These are phyloP conservation scores for Hygrophoropsis aurantiaca DNA, from an alignment of 768 basidiomycete species.

Conservation along the genomic window DNA sequence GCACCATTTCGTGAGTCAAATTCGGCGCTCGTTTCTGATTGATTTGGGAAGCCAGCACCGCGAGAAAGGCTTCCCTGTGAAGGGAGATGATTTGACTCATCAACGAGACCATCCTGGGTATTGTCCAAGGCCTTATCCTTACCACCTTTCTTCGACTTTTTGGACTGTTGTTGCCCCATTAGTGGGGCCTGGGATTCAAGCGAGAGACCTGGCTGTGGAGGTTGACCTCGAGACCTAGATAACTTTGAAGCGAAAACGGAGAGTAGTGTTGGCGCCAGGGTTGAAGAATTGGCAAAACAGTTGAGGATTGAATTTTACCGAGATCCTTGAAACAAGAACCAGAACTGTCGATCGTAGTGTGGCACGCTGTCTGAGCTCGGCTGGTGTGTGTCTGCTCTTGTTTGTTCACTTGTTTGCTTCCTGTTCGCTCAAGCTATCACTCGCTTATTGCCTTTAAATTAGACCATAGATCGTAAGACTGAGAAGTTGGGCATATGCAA, in stretches of 20 bases:
- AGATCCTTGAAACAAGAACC: slow-evolving; percentile 24
- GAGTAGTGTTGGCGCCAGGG: slow-evolving; percentile 82
- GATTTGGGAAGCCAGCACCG: slow-evolving; percentile 38
- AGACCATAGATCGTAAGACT: background rate
- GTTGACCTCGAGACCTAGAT: slow-evolving; percentile 70
- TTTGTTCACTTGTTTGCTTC: slow-evolving; percentile 34
- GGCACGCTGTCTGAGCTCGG: slow-evolving; percentile 5
- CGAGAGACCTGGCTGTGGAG: slow-evolving; percentile 57
- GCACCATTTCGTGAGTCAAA: slow-evolving; percentile 30
- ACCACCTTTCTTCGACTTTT: slow-evolving; percentile 69
- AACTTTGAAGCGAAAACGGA: slow-evolving; percentile 73
- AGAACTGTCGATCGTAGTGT: slow-evolving; percentile 21
- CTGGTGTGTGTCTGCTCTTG: slow-evolving; percentile 24
- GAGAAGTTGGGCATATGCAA: slow-evolving; percentile 6
- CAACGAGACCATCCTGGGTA: slow-evolving; percentile 39
- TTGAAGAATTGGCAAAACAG: slow-evolving; percentile 33
- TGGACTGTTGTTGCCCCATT: slow-evolving; percentile 86
- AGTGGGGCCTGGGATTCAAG: slow-evolving; percentile 38
- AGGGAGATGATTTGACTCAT: slow-evolving; percentile 36
- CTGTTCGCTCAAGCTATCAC: background rate
- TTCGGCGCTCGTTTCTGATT: slow-evolving; percentile 39
- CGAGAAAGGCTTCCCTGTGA: slow-evolving; percentile 47
- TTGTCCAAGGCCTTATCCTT: slow-evolving; percentile 70
- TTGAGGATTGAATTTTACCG: slow-evolving; percentile 1
- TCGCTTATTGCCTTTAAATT: too few relatives aligned